These are phyloP conservation scores for Clavispora santaluciae DNA, from an alignment of 805 yeast species.

Conservation along the genomic window DNA sequence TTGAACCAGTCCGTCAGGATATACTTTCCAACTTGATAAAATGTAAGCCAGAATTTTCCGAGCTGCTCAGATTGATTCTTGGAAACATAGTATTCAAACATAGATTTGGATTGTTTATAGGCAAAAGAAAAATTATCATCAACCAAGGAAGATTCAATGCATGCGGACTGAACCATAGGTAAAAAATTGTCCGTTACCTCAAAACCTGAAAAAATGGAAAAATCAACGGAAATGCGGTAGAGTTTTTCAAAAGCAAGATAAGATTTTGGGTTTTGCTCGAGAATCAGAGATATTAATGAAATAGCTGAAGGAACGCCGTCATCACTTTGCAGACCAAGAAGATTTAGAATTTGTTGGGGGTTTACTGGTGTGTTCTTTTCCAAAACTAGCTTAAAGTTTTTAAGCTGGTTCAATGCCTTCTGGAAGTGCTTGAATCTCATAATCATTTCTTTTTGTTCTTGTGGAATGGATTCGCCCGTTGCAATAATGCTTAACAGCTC, in stretches of 20 bases:
- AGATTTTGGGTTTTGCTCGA: constrained; percentile 52
- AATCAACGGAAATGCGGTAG: constrained; percentile 34
- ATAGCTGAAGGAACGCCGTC: constrained; percentile 12
- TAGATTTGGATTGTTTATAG: constrained; percentile 33
- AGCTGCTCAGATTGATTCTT: constrained; percentile 12
- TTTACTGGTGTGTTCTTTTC: constrained; percentile 11
- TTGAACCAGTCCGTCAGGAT: constrained; percentile 20
- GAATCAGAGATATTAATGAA: constrained; percentile 33
- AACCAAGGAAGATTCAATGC: constrained; percentile 64
- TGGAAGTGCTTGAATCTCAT: constrained; percentile 29
- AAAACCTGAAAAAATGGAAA: constrained; percentile 37
- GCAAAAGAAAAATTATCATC: constrained; percentile 62
- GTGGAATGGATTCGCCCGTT: not conserved
- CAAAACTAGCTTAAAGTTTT: constrained; percentile 29
- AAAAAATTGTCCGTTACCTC: constrained; percentile 18
- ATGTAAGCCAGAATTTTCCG: constrained; percentile 58
- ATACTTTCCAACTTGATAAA: constrained; percentile 67
- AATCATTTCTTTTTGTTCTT: constrained; percentile 7
- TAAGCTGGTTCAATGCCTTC: constrained; percentile 31
- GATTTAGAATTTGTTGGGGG: constrained; percentile 13
- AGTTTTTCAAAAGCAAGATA: constrained; percentile 43
- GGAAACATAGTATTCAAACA: constrained; percentile 26
- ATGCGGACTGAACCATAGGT: constrained; percentile 38
- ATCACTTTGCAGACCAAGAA: constrained; percentile 5
- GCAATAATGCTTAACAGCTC: constrained; percentile 19